phyloP scores from a whole-genome alignment of 2,329 filamentous ascomycete genomes.

The Penicillium sp. region DNA sequence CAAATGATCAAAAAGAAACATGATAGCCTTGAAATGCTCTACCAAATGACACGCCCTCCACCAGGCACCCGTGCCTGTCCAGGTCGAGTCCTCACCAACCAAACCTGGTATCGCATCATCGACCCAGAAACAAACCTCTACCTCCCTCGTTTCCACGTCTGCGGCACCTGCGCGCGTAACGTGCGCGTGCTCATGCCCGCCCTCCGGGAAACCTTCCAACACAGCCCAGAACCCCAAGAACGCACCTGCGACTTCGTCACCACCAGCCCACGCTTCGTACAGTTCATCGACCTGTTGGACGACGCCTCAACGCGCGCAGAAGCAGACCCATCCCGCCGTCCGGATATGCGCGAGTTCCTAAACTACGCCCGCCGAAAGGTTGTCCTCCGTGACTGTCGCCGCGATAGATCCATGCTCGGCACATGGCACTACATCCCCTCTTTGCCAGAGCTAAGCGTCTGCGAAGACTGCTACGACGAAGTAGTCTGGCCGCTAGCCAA shows the following conservation, averaged over 20 bases:
- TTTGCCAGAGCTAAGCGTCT: conserved; percentile 74
- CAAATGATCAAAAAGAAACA: conserved; percentile 67
- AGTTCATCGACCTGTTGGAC: conserved; percentile 54
- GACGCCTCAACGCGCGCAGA: conserved; percentile 45
- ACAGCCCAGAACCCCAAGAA: conserved; percentile 44
- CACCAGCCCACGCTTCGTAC: conserved; percentile 51
- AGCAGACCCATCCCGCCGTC: conserved; percentile 29
- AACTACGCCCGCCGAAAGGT: conserved; percentile 58
- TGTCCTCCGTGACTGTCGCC: conserved; percentile 58
- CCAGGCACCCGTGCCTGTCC: conserved; percentile 55
- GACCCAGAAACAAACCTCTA: conserved; percentile 61
- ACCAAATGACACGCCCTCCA: conserved; percentile 61
- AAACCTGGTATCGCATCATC: conserved; percentile 70
- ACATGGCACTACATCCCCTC: conserved; percentile 74
- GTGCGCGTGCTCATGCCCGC: conserved; percentile 69
- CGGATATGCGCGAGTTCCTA: conserved; percentile 58
- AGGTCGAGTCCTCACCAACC: conserved; percentile 51
- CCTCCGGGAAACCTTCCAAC: conserved; percentile 60
- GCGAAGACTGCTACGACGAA: conserved; percentile 78
- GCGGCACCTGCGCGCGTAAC: conserved; percentile 66
- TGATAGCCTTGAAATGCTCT: conserved; percentile 63
- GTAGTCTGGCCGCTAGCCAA: conserved; percentile 65
- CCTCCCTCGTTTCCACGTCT: conserved; percentile 68
- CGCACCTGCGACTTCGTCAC: conserved; percentile 67
- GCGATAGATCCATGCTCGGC: conserved; percentile 58